Base-by-base conservation (phyloP, 257 asterid species). In the Asclepias syriaca region DNA sequence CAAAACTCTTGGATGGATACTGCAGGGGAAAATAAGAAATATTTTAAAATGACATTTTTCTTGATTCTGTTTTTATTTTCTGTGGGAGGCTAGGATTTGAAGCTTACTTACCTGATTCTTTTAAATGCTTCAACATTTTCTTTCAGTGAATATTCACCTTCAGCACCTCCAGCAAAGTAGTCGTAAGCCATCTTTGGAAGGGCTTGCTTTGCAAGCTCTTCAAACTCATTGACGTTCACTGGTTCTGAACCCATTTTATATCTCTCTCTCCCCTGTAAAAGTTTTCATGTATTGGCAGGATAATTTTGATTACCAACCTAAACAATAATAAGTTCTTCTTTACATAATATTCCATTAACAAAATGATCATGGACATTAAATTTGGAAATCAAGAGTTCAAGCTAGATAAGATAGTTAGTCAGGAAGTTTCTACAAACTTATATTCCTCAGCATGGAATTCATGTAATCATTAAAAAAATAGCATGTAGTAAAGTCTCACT, bases 121-220 rank as follows among this genome's bases (percentile, higher is more conserved):
- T 50, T 73, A 85, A 85, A 88, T 46, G 92, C 87, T 79, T 82
- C 79, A 21, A 72, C 73, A 27, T 89, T 89, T 70, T 87, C 86
- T 77, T 79, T 65, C 0, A 85, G 85, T n/a, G 96, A 87, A 51
- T 82, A 81, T 71, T 87, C 82, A 34, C 85, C 93, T 81, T 89
- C 96, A 45, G 96, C 88, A 71, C 89, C 96, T 27, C 88, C 90
- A 40, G 84, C 74, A 32, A 73, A 82, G 65, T 34, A 87, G 79
- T 87, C 96, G 58, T 82, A 87, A 74, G 73, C 81, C 90, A 84
- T 84, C 83, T 89, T 89, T 39, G 96, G 91, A 75, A 89, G 89
- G 69, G 82, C 88, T 77, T 74, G 66, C 78, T 78, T 80, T 27
- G 93, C 93, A 11, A 89, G 89, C 49, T 87, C 85, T 82, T 85